Percentiles rank a stretch among this genome's conserved stretches.
Evolutionary conservation across 1,139 yeast genomes (phyloP).

Genomic region (Scheffersomyces titani): DNA sequence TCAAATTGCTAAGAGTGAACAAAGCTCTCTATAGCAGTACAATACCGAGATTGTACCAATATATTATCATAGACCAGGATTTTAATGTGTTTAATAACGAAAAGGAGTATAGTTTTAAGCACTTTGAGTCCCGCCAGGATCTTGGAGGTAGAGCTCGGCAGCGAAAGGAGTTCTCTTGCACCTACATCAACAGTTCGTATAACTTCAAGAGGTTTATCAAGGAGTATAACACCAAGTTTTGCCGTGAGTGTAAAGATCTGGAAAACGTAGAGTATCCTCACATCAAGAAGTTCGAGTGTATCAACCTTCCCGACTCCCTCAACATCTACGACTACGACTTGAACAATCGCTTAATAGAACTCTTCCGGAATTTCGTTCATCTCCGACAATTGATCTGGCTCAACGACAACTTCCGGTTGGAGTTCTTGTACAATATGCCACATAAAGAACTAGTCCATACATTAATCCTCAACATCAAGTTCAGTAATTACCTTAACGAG

Average conservation of each 20-base stretch:
- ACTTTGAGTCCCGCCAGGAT: conserved; percentile 5
- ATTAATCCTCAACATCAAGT: conserved; percentile 27
- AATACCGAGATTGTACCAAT: conserved; percentile 35
- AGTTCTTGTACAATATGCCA: conserved; percentile 24
- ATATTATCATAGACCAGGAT: conserved; percentile 39
- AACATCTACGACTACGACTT: conserved; percentile 31
- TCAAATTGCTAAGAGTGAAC: conserved; percentile 34
- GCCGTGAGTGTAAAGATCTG: neutral
- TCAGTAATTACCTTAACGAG: conserved; percentile 20
- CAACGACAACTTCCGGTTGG: conserved; percentile 32
- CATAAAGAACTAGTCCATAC: conserved; percentile 17
- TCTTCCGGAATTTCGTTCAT: conserved; percentile 21
- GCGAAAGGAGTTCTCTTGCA: conserved; percentile 16
- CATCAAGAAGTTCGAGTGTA: conserved; percentile 23
- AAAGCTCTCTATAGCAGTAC: conserved; percentile 30
- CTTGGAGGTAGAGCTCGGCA: conserved; percentile 3
- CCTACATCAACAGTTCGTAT: conserved; percentile 37
- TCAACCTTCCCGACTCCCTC: conserved; percentile 37
- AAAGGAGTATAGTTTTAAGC: conserved; percentile 15
- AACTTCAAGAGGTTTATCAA: conserved; percentile 33
- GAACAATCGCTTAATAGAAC: conserved; percentile 15
- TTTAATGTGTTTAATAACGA: conserved; percentile 40
- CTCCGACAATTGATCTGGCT: conserved; percentile 35
- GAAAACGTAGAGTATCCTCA: conserved; percentile 8
- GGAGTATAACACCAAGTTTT: conserved; percentile 1